Percentiles rank a stretch among this genome's conserved stretches.
These are phyloP conservation scores for Euphrasia arctica DNA, from an alignment of 305 asterid species.

Conservation along the genomic window DNA sequence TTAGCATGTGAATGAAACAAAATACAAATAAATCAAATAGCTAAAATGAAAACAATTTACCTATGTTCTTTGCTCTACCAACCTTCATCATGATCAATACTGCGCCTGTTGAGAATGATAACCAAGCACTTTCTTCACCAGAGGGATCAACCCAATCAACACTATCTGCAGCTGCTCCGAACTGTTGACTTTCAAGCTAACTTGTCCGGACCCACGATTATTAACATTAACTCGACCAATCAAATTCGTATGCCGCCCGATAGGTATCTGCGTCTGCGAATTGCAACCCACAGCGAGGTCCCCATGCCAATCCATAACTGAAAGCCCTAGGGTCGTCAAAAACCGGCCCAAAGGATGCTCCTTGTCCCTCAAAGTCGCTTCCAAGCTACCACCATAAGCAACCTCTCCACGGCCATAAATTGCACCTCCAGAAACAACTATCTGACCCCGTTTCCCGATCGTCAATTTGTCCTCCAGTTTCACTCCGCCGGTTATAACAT, in stretches of 20 bases:
- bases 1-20: neutral
- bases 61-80: slow-evolving; percentile 24
- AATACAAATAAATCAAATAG: neutral
- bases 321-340: slow-evolving; percentile 67
- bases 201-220: slow-evolving; percentile 83
- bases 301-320: slow-evolving; percentile 96
- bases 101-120: slow-evolving; percentile 51
- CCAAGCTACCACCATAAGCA: slow-evolving; percentile 92
- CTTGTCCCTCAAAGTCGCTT: slow-evolving; percentile 79
- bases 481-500: slow-evolving; percentile 72
- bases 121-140: slow-evolving; percentile 54
- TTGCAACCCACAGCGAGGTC: slow-evolving; percentile 91
- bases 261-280: slow-evolving; percentile 84
- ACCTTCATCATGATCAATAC: slow-evolving; percentile 34
- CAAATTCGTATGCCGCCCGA: slow-evolving; percentile 81
- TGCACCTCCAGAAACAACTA: slow-evolving; percentile 87
- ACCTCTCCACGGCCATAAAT: slow-evolving; percentile 86
- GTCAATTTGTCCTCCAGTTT: slow-evolving; percentile 80
- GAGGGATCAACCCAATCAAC: slow-evolving; percentile 65
- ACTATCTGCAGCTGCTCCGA: slow-evolving; percentile 90
- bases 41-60: slow-evolving; percentile 26
- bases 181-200: slow-evolving; percentile 74
- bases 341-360: slow-evolving; percentile 84
- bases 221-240: slow-evolving; percentile 77
- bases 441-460: slow-evolving; percentile 66